Conservation (phyloP, 169 alveolate species). For the Plasmodium vivax region DNA sequence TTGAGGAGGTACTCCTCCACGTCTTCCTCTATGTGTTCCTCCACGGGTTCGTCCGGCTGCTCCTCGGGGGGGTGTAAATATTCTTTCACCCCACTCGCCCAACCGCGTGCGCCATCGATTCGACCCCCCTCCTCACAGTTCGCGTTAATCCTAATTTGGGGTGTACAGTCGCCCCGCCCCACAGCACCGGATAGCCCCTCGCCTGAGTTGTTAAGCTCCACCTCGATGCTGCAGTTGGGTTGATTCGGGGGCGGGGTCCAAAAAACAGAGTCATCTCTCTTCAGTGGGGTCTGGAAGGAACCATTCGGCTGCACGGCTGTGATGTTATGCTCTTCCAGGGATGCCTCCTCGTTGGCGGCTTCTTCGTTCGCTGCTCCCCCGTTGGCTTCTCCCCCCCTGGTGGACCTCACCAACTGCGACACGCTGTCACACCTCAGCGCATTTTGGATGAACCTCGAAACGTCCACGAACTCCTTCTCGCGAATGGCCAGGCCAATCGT, state of each 20-base stretch:
- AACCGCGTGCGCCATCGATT: not conserved
- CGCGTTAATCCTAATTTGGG: not conserved
- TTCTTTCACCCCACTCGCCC: not conserved
- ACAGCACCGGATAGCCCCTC: not conserved
- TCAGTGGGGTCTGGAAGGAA: not conserved
- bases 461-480: constrained; percentile 65
- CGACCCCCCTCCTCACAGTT: not conserved
- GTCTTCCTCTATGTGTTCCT: constrained; percentile 3
- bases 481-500: constrained; percentile 32
- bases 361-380: not conserved
- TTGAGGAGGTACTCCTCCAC: constrained; percentile 52
- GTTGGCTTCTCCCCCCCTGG: not conserved
- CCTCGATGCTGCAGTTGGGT: not conserved
- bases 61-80: not conserved
- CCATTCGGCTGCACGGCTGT: not conserved
- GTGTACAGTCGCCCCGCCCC: not conserved
- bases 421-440: constrained; percentile 30
- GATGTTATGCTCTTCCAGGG: not conserved
- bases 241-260: not conserved
- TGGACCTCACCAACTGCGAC: not conserved
- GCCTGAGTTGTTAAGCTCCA: not conserved
- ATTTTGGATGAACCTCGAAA: constrained; percentile 43
- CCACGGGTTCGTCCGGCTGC: not conserved
- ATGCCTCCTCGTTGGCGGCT: not conserved
- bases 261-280: not conserved